Evolutionary conservation across 352 stramenopile species (phyloP).

Genomic region (Phytophthora constricta): DNA sequence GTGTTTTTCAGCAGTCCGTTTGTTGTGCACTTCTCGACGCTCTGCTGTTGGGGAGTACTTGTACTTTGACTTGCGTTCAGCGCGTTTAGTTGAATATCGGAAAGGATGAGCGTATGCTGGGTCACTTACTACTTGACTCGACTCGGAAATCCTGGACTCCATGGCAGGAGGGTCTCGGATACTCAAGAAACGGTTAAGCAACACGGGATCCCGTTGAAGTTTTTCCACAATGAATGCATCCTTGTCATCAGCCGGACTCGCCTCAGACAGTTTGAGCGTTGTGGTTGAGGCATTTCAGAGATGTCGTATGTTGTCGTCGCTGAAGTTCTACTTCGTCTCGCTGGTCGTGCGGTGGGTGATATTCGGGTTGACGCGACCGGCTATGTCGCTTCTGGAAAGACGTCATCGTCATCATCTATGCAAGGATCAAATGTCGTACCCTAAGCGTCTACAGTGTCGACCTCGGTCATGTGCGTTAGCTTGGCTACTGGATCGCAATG

Average conservation of each 20-base stretch:
- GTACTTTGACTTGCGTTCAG: background rate
- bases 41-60: background rate
- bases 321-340: too few relatives aligned
- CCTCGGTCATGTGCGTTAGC: background rate
- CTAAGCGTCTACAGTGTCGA: background rate
- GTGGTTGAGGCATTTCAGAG: background rate
- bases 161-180: too few relatives aligned
- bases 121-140: background rate
- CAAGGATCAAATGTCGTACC: background rate
- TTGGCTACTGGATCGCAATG: too few relatives aligned
- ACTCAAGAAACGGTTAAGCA: background rate
- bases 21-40: background rate
- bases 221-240: background rate
- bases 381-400: background rate
- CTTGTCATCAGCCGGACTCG: background rate
- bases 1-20: background rate
- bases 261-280: background rate
- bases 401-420: background rate
- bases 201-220: background rate
- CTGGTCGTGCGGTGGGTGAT: background rate
- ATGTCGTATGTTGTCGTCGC: background rate
- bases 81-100: background rate
- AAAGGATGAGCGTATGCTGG: background rate
- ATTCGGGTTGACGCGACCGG: background rate
- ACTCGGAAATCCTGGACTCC: background rate